These are phyloP conservation scores for Collybia nuda DNA, from an alignment of 768 basidiomycete species.

Conservation along the genomic window DNA sequence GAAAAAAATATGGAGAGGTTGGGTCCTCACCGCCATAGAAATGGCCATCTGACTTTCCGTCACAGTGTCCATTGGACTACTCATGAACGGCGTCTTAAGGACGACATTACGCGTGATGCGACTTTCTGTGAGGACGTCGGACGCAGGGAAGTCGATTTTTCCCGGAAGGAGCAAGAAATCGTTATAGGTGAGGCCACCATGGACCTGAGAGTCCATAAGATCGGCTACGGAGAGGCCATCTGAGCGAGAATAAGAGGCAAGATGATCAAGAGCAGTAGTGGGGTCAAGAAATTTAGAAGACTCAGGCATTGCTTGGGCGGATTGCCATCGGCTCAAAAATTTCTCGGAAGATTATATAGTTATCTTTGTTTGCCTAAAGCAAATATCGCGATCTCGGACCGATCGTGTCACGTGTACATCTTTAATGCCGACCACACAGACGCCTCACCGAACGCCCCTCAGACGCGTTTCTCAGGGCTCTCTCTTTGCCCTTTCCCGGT, in stretches of 20 bases:
- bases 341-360: conserved; percentile 12
- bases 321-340: conserved; percentile 15
- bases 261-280: conserved; percentile 70
- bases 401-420: conserved; percentile 10
- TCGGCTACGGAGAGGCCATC: conserved; percentile 88
- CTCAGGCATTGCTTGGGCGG: conserved; percentile 16
- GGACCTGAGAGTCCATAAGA: conserved; percentile 83
- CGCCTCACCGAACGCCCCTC: conserved; percentile 78
- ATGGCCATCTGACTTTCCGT: conserved; percentile 96
- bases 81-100: conserved; percentile 95
- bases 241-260: conserved; percentile 62
- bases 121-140: conserved; percentile 79
- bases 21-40: conserved; percentile 74
- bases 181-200: conserved; percentile 96
- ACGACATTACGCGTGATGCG: conserved; percentile 87
- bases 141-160: conserved; percentile 90
- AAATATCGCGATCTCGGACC: conserved; percentile 10
- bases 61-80: conserved; percentile 99
- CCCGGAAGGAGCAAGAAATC: conserved; percentile 95
- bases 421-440: conserved; percentile 28
- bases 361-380: conserved; percentile 11
- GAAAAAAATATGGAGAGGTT: conserved; percentile 7
- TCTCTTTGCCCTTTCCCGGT: conserved; percentile 81
- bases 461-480: conserved; percentile 91
- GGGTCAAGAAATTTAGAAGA: conserved; percentile 54